Conservation (phyloP, 208 protist species). For the Naegleria gruberi region DNA sequence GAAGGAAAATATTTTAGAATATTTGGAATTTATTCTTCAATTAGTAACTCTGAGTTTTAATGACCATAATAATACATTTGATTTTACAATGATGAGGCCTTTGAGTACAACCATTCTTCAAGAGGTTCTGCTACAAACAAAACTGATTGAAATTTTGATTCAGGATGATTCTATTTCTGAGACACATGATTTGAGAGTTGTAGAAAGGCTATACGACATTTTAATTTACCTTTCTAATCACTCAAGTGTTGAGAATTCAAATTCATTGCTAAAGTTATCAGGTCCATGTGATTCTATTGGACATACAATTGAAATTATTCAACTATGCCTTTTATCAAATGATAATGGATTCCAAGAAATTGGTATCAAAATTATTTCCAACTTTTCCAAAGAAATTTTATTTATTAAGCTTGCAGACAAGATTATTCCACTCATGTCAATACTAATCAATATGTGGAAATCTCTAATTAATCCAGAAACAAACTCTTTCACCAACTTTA, state of each 20-base stretch:
- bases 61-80: neutral
- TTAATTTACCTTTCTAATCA: neutral
- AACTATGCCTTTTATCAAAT: neutral
- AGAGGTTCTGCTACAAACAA: neutral
- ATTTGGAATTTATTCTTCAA: neutral
- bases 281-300: neutral
- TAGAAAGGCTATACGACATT: neutral
- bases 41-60: neutral
- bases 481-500: neutral
- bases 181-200: neutral
- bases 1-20: neutral
- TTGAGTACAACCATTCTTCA: neutral
- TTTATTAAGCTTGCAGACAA: too few species aligned
- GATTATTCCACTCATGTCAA: neutral
- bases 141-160: neutral
- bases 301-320: neutral
- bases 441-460: neutral
- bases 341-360: neutral
- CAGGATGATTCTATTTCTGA: neutral
- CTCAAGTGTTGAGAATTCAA: neutral
- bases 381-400: neutral
- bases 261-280: neutral
- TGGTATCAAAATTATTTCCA: neutral
- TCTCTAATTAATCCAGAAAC: neutral
- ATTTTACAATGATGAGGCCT: neutral